Base-by-base conservation (phyloP, 768 basidiomycete species). In the Tylopilus sp. region DNA sequence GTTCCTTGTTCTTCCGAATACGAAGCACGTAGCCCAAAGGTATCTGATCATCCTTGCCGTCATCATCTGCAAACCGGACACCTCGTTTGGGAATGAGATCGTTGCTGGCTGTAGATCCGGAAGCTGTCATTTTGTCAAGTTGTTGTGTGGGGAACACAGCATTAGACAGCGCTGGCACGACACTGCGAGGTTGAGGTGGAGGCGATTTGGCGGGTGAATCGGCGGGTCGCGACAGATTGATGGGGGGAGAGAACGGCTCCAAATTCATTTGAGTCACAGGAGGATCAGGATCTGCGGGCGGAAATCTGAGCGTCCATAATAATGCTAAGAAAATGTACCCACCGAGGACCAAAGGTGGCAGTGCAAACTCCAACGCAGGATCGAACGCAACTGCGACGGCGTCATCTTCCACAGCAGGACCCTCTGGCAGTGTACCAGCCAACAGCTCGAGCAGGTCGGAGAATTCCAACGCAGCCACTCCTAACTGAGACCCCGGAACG, bases 391-490 rank as follows among this genome's bases (percentile, higher is more conserved):
- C n/a, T 11, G 44, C 46, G 17, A 22, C 41, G 8, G 55, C 64
- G 40, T 50, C 56, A 12, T 48, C 64, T 35, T 57, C 59, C 18
- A 48, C 51, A 26, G 26, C 28, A 28, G 28, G 7, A 11, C 23
- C 48, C 48, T 59, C 63, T 8, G 46, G 39, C 11, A 61, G 73
- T 35, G 77, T 73, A 52, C 80, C 81, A 33, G 81, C 81, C 68
- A 88, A 72, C 25, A 78, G 71, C 58, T 90, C 86, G 47, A 88
- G 62, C n/a, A 74, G 65, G 51, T 82, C 79, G 6, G 87, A 86
- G 59, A 79, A 86, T 60, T 89, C 88, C 50, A 91, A 74, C 40
- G 81, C 81, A 40, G 87, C 83, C 40, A 90, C 83, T 30, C 82
- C 85, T 20, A 79, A 65, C 26, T 73, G 66, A 17, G 76, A 71